phyloP scores from a whole-genome alignment of 345 rosid species.

The Salix dunnii region DNA sequence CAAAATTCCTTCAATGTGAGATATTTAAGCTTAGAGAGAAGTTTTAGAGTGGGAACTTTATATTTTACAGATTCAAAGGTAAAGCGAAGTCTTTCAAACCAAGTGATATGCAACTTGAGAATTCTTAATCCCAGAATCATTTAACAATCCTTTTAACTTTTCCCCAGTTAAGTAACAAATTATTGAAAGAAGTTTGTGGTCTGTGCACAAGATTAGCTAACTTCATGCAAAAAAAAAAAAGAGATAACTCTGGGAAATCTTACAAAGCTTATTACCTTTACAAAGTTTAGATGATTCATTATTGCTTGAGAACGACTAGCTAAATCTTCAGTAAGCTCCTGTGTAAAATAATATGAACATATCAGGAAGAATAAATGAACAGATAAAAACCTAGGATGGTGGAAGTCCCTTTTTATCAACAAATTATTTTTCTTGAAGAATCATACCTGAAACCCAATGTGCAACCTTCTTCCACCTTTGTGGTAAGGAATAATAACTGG shows the following conservation, averaged over 20 bases:
- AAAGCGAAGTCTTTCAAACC: neutral
- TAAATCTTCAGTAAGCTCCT: conserved; percentile 85
- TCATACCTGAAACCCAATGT: conserved; percentile 82
- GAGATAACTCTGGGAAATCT: neutral
- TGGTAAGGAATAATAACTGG: conserved; percentile 93
- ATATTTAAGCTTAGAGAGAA: neutral
- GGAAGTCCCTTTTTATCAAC: neutral
- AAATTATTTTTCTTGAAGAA: neutral
- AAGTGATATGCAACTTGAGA: neutral
- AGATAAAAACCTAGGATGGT: neutral
- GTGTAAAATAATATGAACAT: conserved; percentile 8
- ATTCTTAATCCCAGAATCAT: neutral
- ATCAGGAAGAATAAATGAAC: neutral
- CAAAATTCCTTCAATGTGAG: neutral
- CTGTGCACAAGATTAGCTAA: neutral
- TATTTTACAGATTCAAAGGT: neutral
- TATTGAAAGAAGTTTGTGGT: neutral
- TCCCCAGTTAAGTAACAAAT: neutral
- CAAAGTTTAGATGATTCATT: conserved; percentile 45
- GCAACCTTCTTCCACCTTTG: conserved; percentile 94
- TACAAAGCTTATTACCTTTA: conserved; percentile 43
- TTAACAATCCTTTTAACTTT: neutral
- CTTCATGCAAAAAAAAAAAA: neutral
- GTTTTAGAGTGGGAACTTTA: neutral
- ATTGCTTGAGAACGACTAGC: conserved; percentile 71